Evolutionary conservation across 139 green algal genomes (phyloP).

Genomic region (Trebouxia sp.): DNA sequence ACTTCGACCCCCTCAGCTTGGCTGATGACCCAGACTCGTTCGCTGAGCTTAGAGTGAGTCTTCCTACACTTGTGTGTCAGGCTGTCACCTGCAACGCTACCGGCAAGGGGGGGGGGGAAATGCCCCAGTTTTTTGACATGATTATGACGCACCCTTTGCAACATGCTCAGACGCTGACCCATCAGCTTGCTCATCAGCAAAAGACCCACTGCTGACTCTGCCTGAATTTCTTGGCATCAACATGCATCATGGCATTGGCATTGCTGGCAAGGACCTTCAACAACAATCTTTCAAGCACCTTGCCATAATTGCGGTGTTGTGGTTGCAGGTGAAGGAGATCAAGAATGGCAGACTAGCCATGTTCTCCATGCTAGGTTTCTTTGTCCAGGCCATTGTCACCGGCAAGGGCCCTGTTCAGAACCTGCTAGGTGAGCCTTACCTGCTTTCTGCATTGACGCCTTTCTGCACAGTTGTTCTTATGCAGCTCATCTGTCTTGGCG

Average conservation of each 20-base stretch:
- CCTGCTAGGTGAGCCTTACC: slow-evolving; percentile 1
- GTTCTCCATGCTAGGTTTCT: slow-evolving; percentile 89
- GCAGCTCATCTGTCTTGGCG: background rate
- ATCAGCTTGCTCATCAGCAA: too few species aligned
- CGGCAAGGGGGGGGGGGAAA: too few species aligned
- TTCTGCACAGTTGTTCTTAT: background rate
- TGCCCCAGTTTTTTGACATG: background rate
- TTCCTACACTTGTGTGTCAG: background rate
- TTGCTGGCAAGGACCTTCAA: background rate
- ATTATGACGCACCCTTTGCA: background rate
- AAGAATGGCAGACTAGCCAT: slow-evolving; percentile 89
- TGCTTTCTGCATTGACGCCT: background rate
- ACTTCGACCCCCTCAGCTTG: slow-evolving; percentile 65
- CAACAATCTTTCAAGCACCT: too few species aligned
- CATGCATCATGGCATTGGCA: background rate
- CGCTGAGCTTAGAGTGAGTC: slow-evolving; percentile 66
- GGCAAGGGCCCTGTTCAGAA: slow-evolving; percentile 56
- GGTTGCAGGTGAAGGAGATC: slow-evolving; percentile 80
- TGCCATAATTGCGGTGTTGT: too few species aligned
- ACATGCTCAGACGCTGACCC: background rate
- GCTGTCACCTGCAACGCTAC: background rate
- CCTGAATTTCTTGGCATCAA: background rate
- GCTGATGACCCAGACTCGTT: slow-evolving; percentile 89
- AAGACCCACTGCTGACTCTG: too few species aligned
- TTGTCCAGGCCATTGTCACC: slow-evolving; percentile 74